Evolutionary conservation across 305 asterid species (phyloP), one percentile per base, ranked within the genome.

Genomic region (Ilex paraguariensis): DNA sequence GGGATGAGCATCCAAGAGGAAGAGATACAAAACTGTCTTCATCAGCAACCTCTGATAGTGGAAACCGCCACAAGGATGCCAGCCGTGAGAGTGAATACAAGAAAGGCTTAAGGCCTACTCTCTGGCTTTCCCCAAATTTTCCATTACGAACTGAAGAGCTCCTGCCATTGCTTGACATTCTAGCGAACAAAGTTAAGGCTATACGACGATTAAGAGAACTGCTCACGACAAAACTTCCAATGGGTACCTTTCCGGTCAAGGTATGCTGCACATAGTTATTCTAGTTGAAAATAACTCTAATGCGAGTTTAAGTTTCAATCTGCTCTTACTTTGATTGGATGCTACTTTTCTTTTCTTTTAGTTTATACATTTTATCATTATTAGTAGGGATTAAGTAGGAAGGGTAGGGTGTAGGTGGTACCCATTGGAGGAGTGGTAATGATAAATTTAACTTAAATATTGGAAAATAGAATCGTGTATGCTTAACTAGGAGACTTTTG

Each of bases 161-260:
- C 62, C 79, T 93, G 55, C 99, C 99, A 10, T 80, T 93, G 77
- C 99, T 90, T 48, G 99, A 93, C 76, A 90, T 93, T 75, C 78
- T 93, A 56, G 99, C 97, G 6, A 87, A 93, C 73, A 93, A 93
- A 82, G 99, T 93, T 66, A 93, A 93, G 76, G 99, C 97, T 44
- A 79, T 93, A 61, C 80, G 96, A 9, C 76, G 99, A 63, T 66
- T 93, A 66, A 84, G 96, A 78, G 99, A 93, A 79, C 54, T 93
- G 49, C 83, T 87, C 63, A 87, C 97, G 5, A 93, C 99, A 0
- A 93, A 93, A 69, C 89, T 93, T 61, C 99, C 97, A n/a, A 82
- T 70, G 66, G 92, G 91, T 62, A 87, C 99, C 56, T 93, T 93
- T 62, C 99, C 99, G 17, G 96, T 93, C 48, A 93, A 93, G 97